phyloP scores from a whole-genome alignment of 768 basidiomycete species.

The Phaffia australis region DNA sequence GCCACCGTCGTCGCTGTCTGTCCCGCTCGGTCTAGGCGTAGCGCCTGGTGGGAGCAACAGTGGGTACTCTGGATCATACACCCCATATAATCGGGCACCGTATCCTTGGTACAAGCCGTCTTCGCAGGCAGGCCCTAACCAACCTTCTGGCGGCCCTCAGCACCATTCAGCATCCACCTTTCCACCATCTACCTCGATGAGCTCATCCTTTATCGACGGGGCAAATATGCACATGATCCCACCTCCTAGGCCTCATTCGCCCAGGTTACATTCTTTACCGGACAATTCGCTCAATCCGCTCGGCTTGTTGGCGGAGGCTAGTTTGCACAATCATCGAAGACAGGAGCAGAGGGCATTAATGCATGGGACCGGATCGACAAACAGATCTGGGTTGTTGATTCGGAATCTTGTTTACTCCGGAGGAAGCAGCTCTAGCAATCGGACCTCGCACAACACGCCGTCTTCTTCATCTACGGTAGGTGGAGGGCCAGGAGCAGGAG shows the following conservation, averaged over 20 bases:
- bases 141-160: too few relatives aligned
- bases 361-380: not conserved
- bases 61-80: too few relatives aligned
- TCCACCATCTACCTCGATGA: too few relatives aligned
- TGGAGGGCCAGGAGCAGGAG: not conserved
- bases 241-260: conserved; percentile 49
- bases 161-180: too few relatives aligned
- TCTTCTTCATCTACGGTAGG: not conserved
- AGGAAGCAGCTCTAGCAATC: not conserved
- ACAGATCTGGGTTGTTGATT: not conserved
- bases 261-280: conserved; percentile 78
- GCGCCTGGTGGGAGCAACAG: too few relatives aligned
- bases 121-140: too few relatives aligned
- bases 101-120: too few relatives aligned
- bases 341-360: conserved; percentile 16
- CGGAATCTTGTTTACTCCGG: conserved; percentile 14
- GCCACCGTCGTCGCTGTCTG: too few relatives aligned
- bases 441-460: not conserved
- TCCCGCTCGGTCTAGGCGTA: too few relatives aligned
- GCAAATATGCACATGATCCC: too few relatives aligned
- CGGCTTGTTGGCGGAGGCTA: conserved; percentile 83
- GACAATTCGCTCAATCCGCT: conserved; percentile 88
- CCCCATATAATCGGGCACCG: too few relatives aligned
- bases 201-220: too few relatives aligned
- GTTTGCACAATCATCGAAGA: conserved; percentile 38